These are phyloP conservation scores for Sextonia rubra DNA, from an alignment of 164 flowering plant species.

Conservation along the genomic window DNA sequence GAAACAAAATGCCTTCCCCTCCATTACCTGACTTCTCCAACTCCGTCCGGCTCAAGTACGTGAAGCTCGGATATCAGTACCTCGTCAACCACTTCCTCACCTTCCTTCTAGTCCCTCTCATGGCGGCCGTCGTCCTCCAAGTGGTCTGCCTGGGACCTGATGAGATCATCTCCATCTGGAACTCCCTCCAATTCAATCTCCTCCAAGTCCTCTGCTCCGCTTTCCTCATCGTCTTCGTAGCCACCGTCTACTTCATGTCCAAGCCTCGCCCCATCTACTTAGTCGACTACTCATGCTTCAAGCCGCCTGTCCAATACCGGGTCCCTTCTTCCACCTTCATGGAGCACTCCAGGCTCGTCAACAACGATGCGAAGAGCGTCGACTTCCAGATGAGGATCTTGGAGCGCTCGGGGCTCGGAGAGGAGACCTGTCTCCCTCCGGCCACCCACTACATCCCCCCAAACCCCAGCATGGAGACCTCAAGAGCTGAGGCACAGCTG, in stretches of 20 bases:
- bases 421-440: constrained; percentile 14
- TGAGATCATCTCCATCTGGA: not conserved
- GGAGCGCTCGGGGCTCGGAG: constrained; percentile 22
- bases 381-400: constrained; percentile 14
- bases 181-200: not conserved
- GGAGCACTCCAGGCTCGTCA: constrained; percentile 13
- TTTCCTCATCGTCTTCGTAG: constrained; percentile 8
- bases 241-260: constrained; percentile 11
- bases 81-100: constrained; percentile 14
- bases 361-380: constrained; percentile 8
- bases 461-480: constrained; percentile 6
- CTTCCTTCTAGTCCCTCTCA: constrained; percentile 10
- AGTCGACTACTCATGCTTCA: constrained; percentile 27
- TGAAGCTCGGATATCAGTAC: constrained; percentile 15
- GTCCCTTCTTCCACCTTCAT: constrained; percentile 13
- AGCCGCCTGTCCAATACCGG: constrained; percentile 11
- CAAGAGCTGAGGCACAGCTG: constrained; percentile 7
- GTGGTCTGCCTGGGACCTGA: constrained; percentile 5
- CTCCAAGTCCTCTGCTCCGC: constrained; percentile 13
- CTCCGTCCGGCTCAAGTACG: constrained; percentile 20
- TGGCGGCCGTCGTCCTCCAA: constrained; percentile 1
- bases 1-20: not conserved
- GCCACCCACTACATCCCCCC: constrained; percentile 15
- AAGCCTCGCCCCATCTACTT: constrained; percentile 10
- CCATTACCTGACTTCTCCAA: constrained; percentile 13